phyloP scores from a whole-genome alignment of 257 asterid genomes.

The Solanum sejunctum region DNA sequence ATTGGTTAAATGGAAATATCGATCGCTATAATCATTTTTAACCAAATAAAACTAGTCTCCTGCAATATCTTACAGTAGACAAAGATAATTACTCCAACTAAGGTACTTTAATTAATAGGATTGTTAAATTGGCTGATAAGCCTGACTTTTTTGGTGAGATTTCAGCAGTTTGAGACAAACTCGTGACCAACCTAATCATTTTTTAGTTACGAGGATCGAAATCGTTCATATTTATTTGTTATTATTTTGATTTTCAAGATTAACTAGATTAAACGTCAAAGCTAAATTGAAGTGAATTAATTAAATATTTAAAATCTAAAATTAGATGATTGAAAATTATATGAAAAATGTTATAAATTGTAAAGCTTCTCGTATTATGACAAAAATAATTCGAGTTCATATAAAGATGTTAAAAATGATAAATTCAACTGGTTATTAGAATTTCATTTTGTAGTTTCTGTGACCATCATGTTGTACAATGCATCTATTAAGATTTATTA shows the following conservation, averaged over 20 bases:
- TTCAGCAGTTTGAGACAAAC: neutral
- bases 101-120: neutral
- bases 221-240: no score
- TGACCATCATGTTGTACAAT: neutral
- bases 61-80: neutral
- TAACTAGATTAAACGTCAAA: no score
- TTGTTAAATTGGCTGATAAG: neutral
- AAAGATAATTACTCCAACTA: neutral
- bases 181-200: conserved; percentile 2
- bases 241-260: no score
- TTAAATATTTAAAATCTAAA: no score
- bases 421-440: no score
- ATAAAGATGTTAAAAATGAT: neutral
- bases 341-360: no score
- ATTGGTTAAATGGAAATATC: neutral
- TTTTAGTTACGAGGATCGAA: neutral
- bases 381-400: neutral
- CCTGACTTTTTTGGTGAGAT: neutral
- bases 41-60: neutral
- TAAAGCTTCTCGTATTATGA: no score
- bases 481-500: neutral
- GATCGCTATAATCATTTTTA: neutral
- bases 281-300: no score
- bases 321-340: no score
- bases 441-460: neutral